Evolutionary conservation across 1,284 basidiomycete genomes (phyloP).

Genomic region (Abortiporus biennis): DNA sequence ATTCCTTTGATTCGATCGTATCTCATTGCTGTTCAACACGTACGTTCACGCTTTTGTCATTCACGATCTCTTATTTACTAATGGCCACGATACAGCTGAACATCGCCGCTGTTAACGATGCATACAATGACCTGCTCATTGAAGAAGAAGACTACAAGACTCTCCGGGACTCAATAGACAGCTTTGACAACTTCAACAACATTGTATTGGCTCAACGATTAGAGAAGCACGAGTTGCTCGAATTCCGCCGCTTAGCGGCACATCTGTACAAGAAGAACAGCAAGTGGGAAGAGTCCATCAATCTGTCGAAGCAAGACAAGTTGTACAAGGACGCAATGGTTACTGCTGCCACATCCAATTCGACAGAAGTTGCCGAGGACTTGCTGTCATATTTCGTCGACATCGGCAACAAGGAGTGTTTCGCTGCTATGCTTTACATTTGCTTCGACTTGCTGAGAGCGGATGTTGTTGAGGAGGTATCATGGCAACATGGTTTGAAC

Average conservation of each 20-base stretch:
- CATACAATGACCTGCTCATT: conserved; percentile 94
- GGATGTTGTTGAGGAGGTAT: conserved; percentile 91
- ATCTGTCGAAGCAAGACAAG: conserved; percentile 92
- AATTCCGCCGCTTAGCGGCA: conserved; percentile 93
- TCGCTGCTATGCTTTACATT: conserved; percentile 84
- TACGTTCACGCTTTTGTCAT: conserved; percentile 30
- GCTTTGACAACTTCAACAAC: conserved; percentile 97
- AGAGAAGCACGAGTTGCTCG: conserved; percentile 88
- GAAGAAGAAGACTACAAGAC: conserved; percentile 99
- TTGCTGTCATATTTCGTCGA: conserved; percentile 91
- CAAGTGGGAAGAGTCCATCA: conserved; percentile 93
- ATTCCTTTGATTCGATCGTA: conserved; percentile 94
- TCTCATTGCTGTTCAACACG: conserved; percentile 94
- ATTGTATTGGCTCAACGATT: conserved; percentile 82
- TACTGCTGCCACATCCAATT: conserved; percentile 81
- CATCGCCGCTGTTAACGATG: conserved; percentile 95
- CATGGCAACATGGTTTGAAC: conserved; percentile 92
- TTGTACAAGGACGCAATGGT: conserved; percentile 95
- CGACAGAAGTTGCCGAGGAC: conserved; percentile 88
- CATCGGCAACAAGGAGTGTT: conserved; percentile 98
- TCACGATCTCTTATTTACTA: conserved; percentile 1
- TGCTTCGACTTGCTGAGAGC: conserved; percentile 92
- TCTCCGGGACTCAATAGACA: conserved; percentile 92
- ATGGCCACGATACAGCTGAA: conserved; percentile 67
- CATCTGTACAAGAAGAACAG: conserved; percentile 97